These are phyloP conservation scores for Neonectria punicea DNA, from an alignment of 2,329 filamentous ascomycete genomes.

Conservation along the genomic window DNA sequence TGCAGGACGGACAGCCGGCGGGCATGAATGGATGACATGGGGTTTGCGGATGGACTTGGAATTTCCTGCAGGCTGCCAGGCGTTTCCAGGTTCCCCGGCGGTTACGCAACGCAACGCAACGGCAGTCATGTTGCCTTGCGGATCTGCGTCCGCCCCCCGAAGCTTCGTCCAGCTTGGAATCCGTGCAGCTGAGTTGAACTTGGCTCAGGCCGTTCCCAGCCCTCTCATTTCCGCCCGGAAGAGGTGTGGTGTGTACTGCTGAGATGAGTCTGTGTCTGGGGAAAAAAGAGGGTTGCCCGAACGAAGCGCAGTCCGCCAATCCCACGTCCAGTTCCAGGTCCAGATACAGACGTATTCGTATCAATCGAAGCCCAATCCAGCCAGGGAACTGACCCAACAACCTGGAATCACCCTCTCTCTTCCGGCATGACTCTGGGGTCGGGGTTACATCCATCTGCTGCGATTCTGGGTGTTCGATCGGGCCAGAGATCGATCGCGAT, in stretches of 20 bases:
- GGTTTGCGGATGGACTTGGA: background rate
- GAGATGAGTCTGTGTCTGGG: too few species aligned
- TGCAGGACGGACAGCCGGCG: background rate
- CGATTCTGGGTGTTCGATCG: background rate
- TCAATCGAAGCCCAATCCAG: too few species aligned
- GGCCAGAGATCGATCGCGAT: background rate
- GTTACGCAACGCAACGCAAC: conserved; percentile 3
- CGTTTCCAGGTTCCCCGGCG: conserved; percentile 21
- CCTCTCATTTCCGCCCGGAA: too few species aligned
- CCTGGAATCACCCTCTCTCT: too few species aligned
- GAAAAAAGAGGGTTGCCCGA: too few species aligned
- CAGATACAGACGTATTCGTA: too few species aligned
- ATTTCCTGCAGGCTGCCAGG: background rate
- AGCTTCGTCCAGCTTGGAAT: conserved; percentile 18
- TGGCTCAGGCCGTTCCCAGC: too few species aligned
- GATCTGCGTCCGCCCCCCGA: background rate
- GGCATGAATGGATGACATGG: background rate
- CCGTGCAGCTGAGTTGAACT: background rate
- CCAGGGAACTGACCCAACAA: too few species aligned
- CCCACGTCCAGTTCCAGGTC: too few species aligned
- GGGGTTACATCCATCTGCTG: background rate
- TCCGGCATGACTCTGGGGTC: background rate
- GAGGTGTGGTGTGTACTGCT: too few species aligned
- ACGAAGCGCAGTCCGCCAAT: too few species aligned
- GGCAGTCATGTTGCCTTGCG: background rate